phyloP scores from a whole-genome alignment of 73 alveolate genomes.

The Tetrahymena malaccensis region DNA sequence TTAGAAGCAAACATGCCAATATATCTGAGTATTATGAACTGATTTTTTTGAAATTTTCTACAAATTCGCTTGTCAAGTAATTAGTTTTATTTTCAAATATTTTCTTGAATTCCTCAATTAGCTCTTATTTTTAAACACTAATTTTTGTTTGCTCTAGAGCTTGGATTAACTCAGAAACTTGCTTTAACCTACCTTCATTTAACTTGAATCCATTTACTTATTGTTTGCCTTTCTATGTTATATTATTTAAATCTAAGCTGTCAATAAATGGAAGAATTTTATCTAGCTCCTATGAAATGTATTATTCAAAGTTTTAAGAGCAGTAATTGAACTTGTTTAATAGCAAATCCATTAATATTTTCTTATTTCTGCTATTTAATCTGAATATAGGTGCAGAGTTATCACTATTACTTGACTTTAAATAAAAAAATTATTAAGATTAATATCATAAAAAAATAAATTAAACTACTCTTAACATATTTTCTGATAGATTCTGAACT shows the following conservation, averaged over 20 bases:
- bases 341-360: neutral
- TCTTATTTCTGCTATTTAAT: neutral
- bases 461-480: neutral
- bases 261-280: neutral
- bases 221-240: neutral
- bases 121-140: neutral
- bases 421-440: too few species aligned
- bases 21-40: neutral
- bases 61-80: neutral
- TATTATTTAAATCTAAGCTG: neutral
- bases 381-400: neutral
- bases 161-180: neutral
- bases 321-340: neutral
- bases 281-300: neutral
- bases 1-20: neutral
- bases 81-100: neutral
- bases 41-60: neutral
- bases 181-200: neutral
- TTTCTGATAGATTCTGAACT: neutral
- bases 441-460: too few species aligned
- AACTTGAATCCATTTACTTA: neutral
- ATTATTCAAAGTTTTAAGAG: neutral
- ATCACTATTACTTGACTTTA: too few species aligned
- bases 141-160: neutral
- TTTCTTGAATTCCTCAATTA: neutral